These are phyloP conservation scores for Arthrobotrys entomopaga DNA, from an alignment of 2,329 filamentous ascomycete species.

Conservation along the genomic window DNA sequence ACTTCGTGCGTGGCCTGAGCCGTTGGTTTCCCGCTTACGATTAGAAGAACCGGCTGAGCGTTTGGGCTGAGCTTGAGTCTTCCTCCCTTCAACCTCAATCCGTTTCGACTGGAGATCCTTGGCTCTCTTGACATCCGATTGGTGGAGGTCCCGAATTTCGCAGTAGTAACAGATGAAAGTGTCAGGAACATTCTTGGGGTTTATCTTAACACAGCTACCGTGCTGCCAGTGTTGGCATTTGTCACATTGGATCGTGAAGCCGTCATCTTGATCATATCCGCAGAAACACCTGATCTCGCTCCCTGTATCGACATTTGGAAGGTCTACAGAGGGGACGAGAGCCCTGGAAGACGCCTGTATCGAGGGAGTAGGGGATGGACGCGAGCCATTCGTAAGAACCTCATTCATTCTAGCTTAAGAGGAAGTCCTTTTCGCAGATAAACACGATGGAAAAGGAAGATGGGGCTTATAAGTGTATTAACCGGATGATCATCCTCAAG, in stretches of 20 bases:
- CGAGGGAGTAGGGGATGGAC: conserved; percentile 58
- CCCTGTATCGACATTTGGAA: conserved; percentile 55
- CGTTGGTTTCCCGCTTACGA: conserved; percentile 80
- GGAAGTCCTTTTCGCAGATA: conserved; percentile 58
- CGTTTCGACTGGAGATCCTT: conserved; percentile 75
- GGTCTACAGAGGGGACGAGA: conserved; percentile 41
- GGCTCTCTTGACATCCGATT: conserved; percentile 77
- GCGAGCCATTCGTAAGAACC: conserved; percentile 59
- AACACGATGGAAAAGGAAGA: conserved; percentile 46
- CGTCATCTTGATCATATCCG: conserved; percentile 91
- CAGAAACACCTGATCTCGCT: conserved; percentile 76
- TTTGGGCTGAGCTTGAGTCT: conserved; percentile 62
- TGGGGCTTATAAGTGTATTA: conserved; percentile 43
- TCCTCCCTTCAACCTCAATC: conserved; percentile 66
- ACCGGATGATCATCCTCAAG: conserved; percentile 54
- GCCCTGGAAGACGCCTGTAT: conserved; percentile 56
- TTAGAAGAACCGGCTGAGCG: conserved; percentile 80
- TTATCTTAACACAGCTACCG: conserved; percentile 93
- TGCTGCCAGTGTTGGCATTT: conserved; percentile 98
- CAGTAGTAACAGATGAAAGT: conserved; percentile 90
- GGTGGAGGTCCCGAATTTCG: conserved; percentile 70
- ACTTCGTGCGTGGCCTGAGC: conserved; percentile 67
- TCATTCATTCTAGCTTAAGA: conserved; percentile 60
- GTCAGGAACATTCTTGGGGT: conserved; percentile 75
- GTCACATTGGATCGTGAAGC: conserved; percentile 96